A percentile compares a stretch with the other conserved stretches of the same genome.
phyloP scores from a whole-genome alignment of 345 rosid genomes.

The Microthlaspi erraticum region DNA sequence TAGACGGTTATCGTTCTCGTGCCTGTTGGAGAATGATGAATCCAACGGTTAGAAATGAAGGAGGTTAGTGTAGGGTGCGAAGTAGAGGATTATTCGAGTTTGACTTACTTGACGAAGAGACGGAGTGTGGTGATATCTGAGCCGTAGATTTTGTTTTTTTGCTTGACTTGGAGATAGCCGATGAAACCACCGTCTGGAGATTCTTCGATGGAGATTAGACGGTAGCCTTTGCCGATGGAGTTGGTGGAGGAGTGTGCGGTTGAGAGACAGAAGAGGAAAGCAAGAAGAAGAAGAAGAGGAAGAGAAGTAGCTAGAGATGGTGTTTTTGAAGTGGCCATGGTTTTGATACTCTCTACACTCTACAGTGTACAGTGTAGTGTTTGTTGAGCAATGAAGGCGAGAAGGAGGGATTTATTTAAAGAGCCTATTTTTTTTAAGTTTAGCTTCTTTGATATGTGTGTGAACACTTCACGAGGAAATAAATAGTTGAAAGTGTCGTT shows the following conservation, averaged over 20 bases:
- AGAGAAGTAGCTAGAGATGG: not conserved
- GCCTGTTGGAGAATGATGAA: slow-evolving; percentile 53
- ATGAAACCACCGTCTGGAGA: slow-evolving; percentile 73
- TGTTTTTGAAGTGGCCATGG: too few species aligned
- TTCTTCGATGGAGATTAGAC: slow-evolving; percentile 77
- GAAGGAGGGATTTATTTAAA: too few species aligned
- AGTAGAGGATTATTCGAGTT: slow-evolving; percentile 28
- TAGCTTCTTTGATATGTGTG: too few species aligned
- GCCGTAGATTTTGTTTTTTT: slow-evolving; percentile 77
- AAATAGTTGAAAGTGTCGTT: too few species aligned
- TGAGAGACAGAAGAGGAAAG: slow-evolving; percentile 45
- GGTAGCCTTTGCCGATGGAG: slow-evolving; percentile 82
- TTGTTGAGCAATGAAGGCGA: too few species aligned
- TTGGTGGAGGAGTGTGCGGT: slow-evolving; percentile 43
- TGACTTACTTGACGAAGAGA: slow-evolving; percentile 77
- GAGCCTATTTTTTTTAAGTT: too few species aligned
- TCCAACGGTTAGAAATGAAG: slow-evolving; percentile 32
- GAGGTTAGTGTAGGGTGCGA: slow-evolving; percentile 26
- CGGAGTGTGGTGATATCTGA: slow-evolving; percentile 78
- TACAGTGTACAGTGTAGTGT: not conserved
- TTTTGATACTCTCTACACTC: slow-evolving; percentile 9
- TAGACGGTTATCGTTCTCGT: slow-evolving; percentile 77
- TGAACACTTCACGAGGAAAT: too few species aligned
- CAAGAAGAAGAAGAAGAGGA: slow-evolving; percentile 45
- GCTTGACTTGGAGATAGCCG: slow-evolving; percentile 82